phyloP scores from a whole-genome alignment of 148 eudicot genomes.

The Nepenthes mirabilis region DNA sequence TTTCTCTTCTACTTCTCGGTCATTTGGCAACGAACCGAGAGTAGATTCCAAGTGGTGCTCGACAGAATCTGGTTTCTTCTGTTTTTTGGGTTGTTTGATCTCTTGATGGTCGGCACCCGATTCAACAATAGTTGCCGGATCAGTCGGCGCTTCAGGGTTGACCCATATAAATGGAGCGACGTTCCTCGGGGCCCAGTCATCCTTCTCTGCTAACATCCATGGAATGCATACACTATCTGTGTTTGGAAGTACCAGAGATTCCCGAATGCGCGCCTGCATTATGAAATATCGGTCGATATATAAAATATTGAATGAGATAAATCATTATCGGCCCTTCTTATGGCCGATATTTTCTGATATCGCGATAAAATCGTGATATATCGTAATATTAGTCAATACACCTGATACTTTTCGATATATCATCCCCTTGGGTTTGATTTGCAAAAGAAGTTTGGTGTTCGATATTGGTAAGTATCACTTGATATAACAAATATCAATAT shows the following conservation, averaged over 20 bases:
- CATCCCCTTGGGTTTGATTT: no score
- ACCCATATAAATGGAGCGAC: constrained; percentile 72
- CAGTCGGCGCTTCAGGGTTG: constrained; percentile 29
- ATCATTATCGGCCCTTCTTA: no score
- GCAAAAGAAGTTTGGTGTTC: no score
- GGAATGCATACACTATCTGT: constrained; percentile 52
- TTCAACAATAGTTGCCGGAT: constrained; percentile 22
- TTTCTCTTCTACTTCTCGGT: constrained; percentile 10
- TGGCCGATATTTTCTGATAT: no score
- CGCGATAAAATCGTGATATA: no score
- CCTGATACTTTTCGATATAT: no score
- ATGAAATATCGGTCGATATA: background rate
- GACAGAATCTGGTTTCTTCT: constrained; percentile 17
- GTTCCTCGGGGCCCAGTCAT: constrained; percentile 73
- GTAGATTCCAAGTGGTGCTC: constrained; percentile 19
- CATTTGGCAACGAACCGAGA: constrained; percentile 18
- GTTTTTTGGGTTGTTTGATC: constrained; percentile 17
- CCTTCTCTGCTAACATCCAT: constrained; percentile 91
- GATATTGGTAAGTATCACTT: no score
- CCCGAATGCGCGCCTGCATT: constrained; percentile 72
- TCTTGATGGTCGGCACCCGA: constrained; percentile 18
- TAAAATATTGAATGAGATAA: no score
- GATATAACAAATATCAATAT: no score
- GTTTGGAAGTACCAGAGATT: constrained; percentile 75
- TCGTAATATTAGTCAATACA: no score